Conservation (phyloP, 1,284 basidiomycete species). For the Trametes versicolor region DNA sequence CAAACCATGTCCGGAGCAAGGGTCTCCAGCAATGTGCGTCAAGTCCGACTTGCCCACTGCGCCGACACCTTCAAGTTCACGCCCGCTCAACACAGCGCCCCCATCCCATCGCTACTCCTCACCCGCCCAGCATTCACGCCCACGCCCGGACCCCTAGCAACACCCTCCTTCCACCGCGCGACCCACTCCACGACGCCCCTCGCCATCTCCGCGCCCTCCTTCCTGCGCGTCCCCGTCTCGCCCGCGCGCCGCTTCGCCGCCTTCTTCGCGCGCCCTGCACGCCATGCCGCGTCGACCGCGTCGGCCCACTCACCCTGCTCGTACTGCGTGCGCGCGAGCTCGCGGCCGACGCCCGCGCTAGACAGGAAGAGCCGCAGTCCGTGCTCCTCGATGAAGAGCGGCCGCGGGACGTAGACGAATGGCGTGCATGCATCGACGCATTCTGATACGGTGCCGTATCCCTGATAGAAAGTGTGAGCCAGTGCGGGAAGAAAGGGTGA, state of each 20-base stretch:
- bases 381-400: conserved; percentile 82
- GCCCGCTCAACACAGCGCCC: conserved; percentile 1
- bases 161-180: conserved; percentile 43
- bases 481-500: not conserved
- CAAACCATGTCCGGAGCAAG: no score
- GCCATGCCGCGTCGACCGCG: conserved; percentile 65
- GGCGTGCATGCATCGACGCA: conserved; percentile 78
- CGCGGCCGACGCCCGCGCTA: conserved; percentile 68
- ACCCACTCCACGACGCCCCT: conserved; percentile 62
- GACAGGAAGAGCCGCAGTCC: conserved; percentile 72
- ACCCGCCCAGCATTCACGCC: conserved; percentile 3
- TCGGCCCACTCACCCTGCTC: conserved; percentile 76
- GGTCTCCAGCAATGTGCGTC: no score
- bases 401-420: conserved; percentile 78
- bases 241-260: conserved; percentile 51
- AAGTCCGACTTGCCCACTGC: no score
- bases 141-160: conserved; percentile 1
- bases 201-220: conserved; percentile 61
- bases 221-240: conserved; percentile 49
- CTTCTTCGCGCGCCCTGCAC: conserved; percentile 56
- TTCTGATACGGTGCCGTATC: conserved; percentile 79
- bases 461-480: conserved; percentile 47
- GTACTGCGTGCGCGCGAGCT: conserved; percentile 68
- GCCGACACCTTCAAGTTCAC: no score
- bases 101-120: conserved; percentile 15